These are phyloP conservation scores for Waitea zeae DNA, from an alignment of 1,284 basidiomycete genomes.

Conservation along the genomic window DNA sequence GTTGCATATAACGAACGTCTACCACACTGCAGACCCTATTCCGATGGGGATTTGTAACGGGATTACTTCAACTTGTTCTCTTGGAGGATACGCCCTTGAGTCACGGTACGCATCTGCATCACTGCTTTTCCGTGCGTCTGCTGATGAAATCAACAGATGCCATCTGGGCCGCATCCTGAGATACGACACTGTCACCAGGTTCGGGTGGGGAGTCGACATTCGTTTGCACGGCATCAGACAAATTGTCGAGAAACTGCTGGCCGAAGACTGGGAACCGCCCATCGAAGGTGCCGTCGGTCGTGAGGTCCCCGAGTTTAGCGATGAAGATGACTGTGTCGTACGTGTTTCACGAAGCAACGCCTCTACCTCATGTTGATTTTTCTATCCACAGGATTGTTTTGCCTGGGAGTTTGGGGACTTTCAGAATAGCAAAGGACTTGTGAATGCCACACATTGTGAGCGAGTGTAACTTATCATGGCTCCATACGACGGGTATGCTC, in stretches of 20 bases:
- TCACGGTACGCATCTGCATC: too few species aligned
- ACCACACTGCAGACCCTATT: constrained; percentile 78
- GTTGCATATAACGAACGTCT: constrained; percentile 70
- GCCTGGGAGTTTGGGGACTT: too few species aligned
- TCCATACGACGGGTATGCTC: too few species aligned
- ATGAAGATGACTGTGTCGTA: constrained; percentile 47
- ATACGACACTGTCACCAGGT: constrained; percentile 80
- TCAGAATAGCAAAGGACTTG: too few species aligned
- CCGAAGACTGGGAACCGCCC: constrained; percentile 58
- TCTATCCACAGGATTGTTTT: too few species aligned
- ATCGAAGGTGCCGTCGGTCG: constrained; percentile 35
- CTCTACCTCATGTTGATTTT: too few species aligned
- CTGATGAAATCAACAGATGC: too few species aligned
- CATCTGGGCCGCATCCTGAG: constrained; percentile 61
- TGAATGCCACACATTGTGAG: too few species aligned
- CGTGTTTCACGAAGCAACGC: too few species aligned
- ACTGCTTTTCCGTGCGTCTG: too few species aligned
- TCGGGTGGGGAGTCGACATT: constrained; percentile 72
- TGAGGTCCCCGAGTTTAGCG: constrained; percentile 34
- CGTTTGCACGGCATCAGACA: constrained; percentile 73
- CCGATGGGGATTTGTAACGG: constrained; percentile 76
- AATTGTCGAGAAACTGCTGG: constrained; percentile 63
- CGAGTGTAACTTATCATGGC: too few species aligned
- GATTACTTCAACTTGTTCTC: constrained; percentile 49
- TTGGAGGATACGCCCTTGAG: constrained; percentile 70